These are phyloP conservation scores for Schrenkiella parvula DNA, from an alignment of 345 rosid species.

Conservation along the genomic window DNA sequence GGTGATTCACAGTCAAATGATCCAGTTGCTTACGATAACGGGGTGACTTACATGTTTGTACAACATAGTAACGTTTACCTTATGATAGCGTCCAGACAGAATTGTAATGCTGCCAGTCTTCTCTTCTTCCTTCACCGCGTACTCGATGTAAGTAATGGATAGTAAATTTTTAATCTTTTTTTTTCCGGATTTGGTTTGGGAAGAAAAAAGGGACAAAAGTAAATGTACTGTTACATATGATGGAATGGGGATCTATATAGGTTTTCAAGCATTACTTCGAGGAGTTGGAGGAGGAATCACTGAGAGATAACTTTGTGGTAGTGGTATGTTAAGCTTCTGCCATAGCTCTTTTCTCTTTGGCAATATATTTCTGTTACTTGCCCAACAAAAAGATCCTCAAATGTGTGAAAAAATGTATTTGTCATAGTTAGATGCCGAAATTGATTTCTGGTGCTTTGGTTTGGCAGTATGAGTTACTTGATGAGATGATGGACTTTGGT, in stretches of 20 bases:
- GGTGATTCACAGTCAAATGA: conserved; percentile 69
- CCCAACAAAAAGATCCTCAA: not conserved
- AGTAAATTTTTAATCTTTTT: not conserved
- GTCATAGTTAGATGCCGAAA: not conserved
- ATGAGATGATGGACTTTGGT: conserved; percentile 99
- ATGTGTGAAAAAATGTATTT: not conserved
- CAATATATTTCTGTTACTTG: not conserved
- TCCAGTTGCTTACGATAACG: conserved; percentile 75
- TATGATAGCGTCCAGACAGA: conserved; percentile 65
- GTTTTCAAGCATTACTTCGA: conserved; percentile 82
- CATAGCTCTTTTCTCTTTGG: conserved; percentile 2
- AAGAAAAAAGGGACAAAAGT: not conserved
- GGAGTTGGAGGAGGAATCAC: conserved; percentile 73
- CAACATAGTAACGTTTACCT: conserved; percentile 70
- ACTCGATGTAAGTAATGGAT: conserved; percentile 46
- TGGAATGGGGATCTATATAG: conserved; percentile 23
- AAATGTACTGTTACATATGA: not conserved
- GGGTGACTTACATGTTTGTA: conserved; percentile 62
- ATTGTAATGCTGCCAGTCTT: conserved; percentile 72
- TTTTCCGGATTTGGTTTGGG: not conserved
- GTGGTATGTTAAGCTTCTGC: conserved; percentile 49
- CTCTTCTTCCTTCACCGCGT: conserved; percentile 59
- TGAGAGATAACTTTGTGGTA: conserved; percentile 77
- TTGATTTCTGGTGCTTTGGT: conserved; percentile 21
- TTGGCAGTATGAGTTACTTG: conserved; percentile 94